Evolutionary conservation across 257 asterid species (phyloP).

Genomic region (Fraxinus pennsylvanica): DNA sequence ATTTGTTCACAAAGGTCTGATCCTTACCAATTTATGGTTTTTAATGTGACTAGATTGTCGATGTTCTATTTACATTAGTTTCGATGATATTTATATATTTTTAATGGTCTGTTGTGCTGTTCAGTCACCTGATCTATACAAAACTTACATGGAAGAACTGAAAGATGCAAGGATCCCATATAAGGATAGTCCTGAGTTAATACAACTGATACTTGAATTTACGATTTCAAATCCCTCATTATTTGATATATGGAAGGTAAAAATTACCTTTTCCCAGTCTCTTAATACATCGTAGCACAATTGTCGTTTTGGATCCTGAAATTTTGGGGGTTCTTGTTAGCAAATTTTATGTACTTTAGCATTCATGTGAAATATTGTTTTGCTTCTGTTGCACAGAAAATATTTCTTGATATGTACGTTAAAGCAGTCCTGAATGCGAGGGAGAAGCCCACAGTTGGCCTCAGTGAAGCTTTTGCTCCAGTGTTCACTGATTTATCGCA

Average conservation of each 20-base stretch:
- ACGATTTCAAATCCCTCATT: slow-evolving; percentile 47
- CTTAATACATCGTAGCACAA: not conserved
- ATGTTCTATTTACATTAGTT: slow-evolving; percentile 16
- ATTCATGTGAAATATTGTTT: slow-evolving; percentile 28
- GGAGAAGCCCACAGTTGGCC: slow-evolving; percentile 75
- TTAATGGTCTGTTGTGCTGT: slow-evolving; percentile 27
- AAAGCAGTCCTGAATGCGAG: slow-evolving; percentile 78
- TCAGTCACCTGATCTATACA: slow-evolving; percentile 74
- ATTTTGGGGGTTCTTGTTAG: slow-evolving; percentile 11
- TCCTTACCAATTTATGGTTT: slow-evolving; percentile 13
- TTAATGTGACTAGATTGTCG: slow-evolving; percentile 9
- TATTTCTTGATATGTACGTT: slow-evolving; percentile 76
- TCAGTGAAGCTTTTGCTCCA: slow-evolving; percentile 81
- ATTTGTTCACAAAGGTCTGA: slow-evolving; percentile 70
- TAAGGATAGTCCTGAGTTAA: slow-evolving; percentile 70
- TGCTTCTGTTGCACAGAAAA: slow-evolving; percentile 55
- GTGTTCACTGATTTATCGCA: slow-evolving; percentile 67
- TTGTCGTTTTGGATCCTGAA: slow-evolving; percentile 10
- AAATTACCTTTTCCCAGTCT: slow-evolving; percentile 16
- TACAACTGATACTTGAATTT: slow-evolving; percentile 65
- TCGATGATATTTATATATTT: slow-evolving; percentile 16
- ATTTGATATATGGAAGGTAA: slow-evolving; percentile 75
- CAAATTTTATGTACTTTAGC: slow-evolving; percentile 15
- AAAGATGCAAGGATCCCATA: slow-evolving; percentile 71
- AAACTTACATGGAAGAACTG: slow-evolving; percentile 72